Base-by-base conservation (phyloP, 225 moss, liverwort and hornwort genomes). In the Neckera pumila region DNA sequence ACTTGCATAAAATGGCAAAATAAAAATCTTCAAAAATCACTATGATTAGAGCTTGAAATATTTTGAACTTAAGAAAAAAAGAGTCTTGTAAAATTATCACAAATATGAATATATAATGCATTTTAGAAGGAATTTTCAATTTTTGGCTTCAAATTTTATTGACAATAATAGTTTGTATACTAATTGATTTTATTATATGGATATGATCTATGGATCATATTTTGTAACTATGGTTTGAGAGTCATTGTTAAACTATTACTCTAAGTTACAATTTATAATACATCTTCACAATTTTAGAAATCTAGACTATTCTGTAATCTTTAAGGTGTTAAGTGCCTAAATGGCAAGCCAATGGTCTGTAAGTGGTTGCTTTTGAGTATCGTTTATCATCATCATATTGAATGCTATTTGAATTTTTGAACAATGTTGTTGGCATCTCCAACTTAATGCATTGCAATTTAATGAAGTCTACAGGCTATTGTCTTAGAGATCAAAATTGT, bases 221-320 rank as follows among this genome's bases (percentile, higher is more conserved):
- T 27, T 43, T 43, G 15, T 6, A 43, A 16, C 10, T 16, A 72
- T 72, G 17, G 6, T 28, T 72, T 72, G 10, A 27, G 10, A 28
- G 2, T 16, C 28, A 42, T 42, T 8, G 10, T 25, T 71, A 42
- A 9, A 71, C 26, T 27, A 43, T 72, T 72, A 2, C 28, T 17
- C 2, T 43, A 10, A 27, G 1, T 43, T 45, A 17, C 6, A 28
- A 17, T 9, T 43, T 72, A 17, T 28, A 45, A 72, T 43, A 28
- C 6, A 7, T 47, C 47, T 47, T 18, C 6, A 17, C 18, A 31
- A 74, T 47, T 74, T 28, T 17, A 1, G 1, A 74, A 74, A 74
- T 47, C 2, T 28, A 1, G 18, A 18, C 17, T 30, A 18, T 6
- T 30, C 1, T 3, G 0, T 5, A 0, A 9, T 71, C 70, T 5